phyloP scores from a whole-genome alignment of 2,329 filamentous ascomycete species.

The Gremmenia infestans region DNA sequence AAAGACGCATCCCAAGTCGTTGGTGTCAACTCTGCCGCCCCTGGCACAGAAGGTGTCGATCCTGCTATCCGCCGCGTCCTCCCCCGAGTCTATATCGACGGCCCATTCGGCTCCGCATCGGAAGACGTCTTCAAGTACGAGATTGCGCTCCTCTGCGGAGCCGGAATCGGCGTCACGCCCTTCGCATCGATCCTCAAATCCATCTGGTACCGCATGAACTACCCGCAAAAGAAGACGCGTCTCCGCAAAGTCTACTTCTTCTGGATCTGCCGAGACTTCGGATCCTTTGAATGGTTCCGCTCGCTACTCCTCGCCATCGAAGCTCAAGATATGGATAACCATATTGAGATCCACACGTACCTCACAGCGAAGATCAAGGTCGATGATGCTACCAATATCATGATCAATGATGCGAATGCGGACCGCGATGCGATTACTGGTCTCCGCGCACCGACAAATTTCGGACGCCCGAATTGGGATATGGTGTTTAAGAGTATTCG shows the following conservation, averaged over 20 bases:
- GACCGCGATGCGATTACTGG: slow-evolving; percentile 83
- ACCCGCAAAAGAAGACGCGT: slow-evolving; percentile 72
- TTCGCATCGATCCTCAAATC: slow-evolving; percentile 85
- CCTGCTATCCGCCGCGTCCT: slow-evolving; percentile 68
- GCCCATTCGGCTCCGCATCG: slow-evolving; percentile 79
- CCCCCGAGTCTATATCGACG: slow-evolving; percentile 76
- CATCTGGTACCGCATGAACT: slow-evolving; percentile 92
- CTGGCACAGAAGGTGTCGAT: slow-evolving; percentile 50
- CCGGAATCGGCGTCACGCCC: slow-evolving; percentile 80
- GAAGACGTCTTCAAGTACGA: slow-evolving; percentile 91
- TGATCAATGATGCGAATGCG: slow-evolving; percentile 84
- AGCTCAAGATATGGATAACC: slow-evolving; percentile 75
- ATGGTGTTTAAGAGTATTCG: slow-evolving; percentile 82
- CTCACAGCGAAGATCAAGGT: slow-evolving; percentile 82
- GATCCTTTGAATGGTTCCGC: slow-evolving; percentile 85
- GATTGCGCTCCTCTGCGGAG: slow-evolving; percentile 71
- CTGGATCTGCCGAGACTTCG: slow-evolving; percentile 87
- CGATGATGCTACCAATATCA: slow-evolving; percentile 84
- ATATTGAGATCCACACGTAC: slow-evolving; percentile 87
- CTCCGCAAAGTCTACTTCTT: slow-evolving; percentile 88
- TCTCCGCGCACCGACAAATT: slow-evolving; percentile 75
- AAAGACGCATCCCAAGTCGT: slow-evolving; percentile 61
- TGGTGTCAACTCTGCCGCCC: slow-evolving; percentile 55
- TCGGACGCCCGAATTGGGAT: slow-evolving; percentile 84
- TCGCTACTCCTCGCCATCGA: slow-evolving; percentile 80